Base-by-base conservation (phyloP, 257 asterid species). In the Scutellaria minor region DNA sequence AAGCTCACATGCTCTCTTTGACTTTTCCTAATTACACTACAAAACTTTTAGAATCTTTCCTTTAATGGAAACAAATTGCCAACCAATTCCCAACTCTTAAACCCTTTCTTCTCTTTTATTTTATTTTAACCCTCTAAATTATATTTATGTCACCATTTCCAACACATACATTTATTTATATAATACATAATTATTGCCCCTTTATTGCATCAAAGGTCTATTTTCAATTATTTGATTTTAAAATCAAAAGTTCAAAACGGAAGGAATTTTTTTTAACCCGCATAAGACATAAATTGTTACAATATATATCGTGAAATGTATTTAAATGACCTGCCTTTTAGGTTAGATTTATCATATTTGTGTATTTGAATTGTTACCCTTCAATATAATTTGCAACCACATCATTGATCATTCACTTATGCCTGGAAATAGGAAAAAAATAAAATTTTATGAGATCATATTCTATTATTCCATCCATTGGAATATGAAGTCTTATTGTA, bases 61-160 rank as follows among this genome's bases (percentile, higher is more conserved):
- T 73, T 81, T 76, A 87, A 73, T 81, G 85, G 85, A 78, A 83
- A 79, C 77, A 79, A 78, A 66, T 60, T 81, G 76, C 77, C 83
- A 77, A 60, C 81, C 70, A 20, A 52, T 39, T 5, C 44, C 68
- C 64, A 37, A 22, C 24, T 12, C 35, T 40, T 6, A 14, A 14
- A 15, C n/a, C 46, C 6, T 14, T 37, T 51, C 27, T 58, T 55
- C 31, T 14, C 14, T 56, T 56, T 53, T 48, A 57, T n/a, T 68
- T 5, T 50, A 13, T 24, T 69, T 60, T 58, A 24, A 24, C 27
- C 27, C 2, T 24, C 27, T 18, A 18, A 18, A 18, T 18, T 18
- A 18, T 18, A 18, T 18, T 0, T 18, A 18, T 18, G 18, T 18
- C 63, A 74, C 64, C 84, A 68, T 75, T 75, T 68, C 77, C 83